Evolutionary conservation across 805 yeast genomes (phyloP).

Genomic region (Kodamaea jinghongensis): DNA sequence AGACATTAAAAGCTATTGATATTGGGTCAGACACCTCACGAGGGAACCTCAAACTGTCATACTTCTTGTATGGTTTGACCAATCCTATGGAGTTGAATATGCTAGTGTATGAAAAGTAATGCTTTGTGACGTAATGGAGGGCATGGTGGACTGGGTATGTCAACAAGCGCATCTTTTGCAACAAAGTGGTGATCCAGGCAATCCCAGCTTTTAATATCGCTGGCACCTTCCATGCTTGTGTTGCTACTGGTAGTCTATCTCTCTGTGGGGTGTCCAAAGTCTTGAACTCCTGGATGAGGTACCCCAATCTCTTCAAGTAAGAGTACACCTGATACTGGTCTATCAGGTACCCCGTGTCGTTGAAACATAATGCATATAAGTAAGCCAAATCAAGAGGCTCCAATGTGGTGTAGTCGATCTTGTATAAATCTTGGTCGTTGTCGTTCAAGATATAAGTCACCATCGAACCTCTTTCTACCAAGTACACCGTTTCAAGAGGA

Average conservation of each 20-base stretch:
- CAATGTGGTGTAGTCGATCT: constrained; percentile 12
- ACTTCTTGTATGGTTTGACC: constrained; percentile 13
- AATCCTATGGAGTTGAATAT: constrained; percentile 22
- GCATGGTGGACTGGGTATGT: constrained; percentile 14
- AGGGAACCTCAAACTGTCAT: constrained; percentile 1
- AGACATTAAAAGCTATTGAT: constrained; percentile 59
- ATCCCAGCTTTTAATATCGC: not conserved
- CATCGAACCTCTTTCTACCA: constrained; percentile 73
- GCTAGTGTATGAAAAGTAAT: constrained; percentile 25
- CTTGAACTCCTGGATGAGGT: constrained; percentile 42
- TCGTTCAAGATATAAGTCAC: constrained; percentile 24
- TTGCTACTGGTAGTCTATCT: not conserved
- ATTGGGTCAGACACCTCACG: not conserved
- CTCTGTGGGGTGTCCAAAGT: not conserved
- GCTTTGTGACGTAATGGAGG: constrained; percentile 21
- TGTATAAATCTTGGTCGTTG: not conserved
- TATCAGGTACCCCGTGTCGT: constrained; percentile 33
- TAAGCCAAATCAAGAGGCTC: constrained; percentile 57
- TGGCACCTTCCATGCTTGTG: not conserved
- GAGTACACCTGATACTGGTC: constrained; percentile 68
- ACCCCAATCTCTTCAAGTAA: constrained; percentile 75
- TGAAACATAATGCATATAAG: constrained; percentile 53
- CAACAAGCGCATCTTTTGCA: constrained; percentile 12
- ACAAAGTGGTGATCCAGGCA: not conserved
- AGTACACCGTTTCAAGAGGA: constrained; percentile 70